Base-by-base conservation (phyloP, 768 basidiomycete species). In the Sistotremastrum suecicum region DNA sequence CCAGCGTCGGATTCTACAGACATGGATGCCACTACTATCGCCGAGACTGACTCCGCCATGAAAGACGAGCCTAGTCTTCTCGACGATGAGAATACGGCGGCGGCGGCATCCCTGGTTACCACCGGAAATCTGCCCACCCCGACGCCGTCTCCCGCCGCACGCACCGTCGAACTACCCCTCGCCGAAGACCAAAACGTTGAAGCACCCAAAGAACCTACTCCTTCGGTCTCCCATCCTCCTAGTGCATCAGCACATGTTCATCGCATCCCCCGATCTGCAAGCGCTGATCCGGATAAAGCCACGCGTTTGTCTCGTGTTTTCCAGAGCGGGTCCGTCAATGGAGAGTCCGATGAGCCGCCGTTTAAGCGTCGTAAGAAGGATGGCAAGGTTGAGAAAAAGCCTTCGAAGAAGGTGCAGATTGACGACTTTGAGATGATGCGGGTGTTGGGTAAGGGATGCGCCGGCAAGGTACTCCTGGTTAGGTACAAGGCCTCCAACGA, bases 381-480 rank as follows among this genome's bases (percentile, higher is more conserved):
- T n/a, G 62, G 58, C 46, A 65, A 74, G 56, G 68, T 70, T 60
- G 75, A 72, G 56, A 75, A 75, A 55, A 80, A 66, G 37, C 49
- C 56, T 9, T 63, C 75, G 47, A 72, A 77, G 44, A 88, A 89
- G 62, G 83, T 89, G 34, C 66, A 69, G 39, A 74, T 98, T 48
- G 76, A 88, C 52, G 91, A 97, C 65, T 99, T 99, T 60, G 90
- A 98, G 66, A 87, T 98, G 78, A 80, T 97, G 72, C 76, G 89
- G 10, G 94, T 98, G 33, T 67, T 99, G 8, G 95, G 95, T 11
- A 95, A 91, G 64, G 95, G 95, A 1, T 97, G 92, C 57, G 94
- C 95, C 3, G 95, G 94, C 41, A 95, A 97, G 62, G 94, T 97
- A 11, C 65, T 98, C 37, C 76, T 98, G 45, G 94, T 97, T 41